Base-by-base conservation (phyloP, 2,329 filamentous ascomycete species). In the Sordariomycetes sp. region DNA sequence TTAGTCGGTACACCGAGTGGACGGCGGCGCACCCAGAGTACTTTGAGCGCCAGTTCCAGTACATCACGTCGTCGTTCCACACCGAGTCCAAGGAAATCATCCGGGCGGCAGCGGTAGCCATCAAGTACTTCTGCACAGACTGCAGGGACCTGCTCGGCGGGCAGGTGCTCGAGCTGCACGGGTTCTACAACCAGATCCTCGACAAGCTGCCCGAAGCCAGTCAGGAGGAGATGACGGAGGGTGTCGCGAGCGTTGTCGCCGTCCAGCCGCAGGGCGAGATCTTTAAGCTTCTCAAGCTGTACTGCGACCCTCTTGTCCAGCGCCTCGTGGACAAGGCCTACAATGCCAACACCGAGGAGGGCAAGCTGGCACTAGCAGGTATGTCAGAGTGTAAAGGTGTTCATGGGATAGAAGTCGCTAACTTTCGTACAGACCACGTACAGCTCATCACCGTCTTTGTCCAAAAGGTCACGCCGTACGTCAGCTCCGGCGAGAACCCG, bases 1-100 rank as follows among this genome's bases (percentile, higher is more conserved):
- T 99, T 24, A 94, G 90, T 42, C 82, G 94, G 61, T 99, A 99
- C 68, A 99, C 95, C 0, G 92, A 97, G 70, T 99, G 94, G 94
- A 99, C 95, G 0, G 84, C 94, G 5, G 85, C 90, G 53, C 94
- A 99, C 66, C 89, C 92, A 0, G 90, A 96, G 59, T 95, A 92
- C 52, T 77, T 99, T 10, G 88, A 96, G 69, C 80, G 89, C 10
- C 94, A 99, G 70, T 88, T 99, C 67, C 90, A 90, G 65, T 99
- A 95, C 72, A 95, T 99, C 65, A 91, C 96, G 62, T 87, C 86
- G 4, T 94, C 91, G 0, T 99, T 99, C 72, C 81, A 89, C 62
- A 89, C 92, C 59, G 82, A 85, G 50, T 96, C 91, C 0, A 88
- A 86, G 65, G 95, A 99, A 67, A 91, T 99, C 57, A 81, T 96